A percentile compares a stretch with the other conserved stretches of the same genome.
Evolutionary conservation across 257 asterid species (phyloP).

Genomic region (Jaltomata sinuosa): DNA sequence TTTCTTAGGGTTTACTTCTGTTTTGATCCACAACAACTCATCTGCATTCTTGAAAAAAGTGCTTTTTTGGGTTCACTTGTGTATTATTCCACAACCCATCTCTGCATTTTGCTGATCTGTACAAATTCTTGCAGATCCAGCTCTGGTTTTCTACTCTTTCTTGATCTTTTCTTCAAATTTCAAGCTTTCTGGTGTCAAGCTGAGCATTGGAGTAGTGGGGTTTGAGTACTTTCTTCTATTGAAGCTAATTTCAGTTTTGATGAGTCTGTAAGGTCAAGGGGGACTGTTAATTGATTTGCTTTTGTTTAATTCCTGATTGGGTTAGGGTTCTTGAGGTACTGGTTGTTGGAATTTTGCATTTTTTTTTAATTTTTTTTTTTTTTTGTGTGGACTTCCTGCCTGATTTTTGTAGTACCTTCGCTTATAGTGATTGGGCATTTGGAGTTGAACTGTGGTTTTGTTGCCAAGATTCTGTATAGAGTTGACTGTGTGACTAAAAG

Average conservation of each 20-base stretch:
- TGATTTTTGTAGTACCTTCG: neutral
- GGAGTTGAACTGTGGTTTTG: neutral
- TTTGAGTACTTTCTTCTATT: neutral
- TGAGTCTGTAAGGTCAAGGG: slow-evolving; percentile 1
- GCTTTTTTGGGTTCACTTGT: neutral
- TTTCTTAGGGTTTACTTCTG: slow-evolving; percentile 1
- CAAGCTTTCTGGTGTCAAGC: neutral
- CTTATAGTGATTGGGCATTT: neutral
- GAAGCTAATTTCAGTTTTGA: neutral
- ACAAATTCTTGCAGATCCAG: slow-evolving; percentile 5
- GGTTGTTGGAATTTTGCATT: neutral
- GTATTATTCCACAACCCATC: neutral
- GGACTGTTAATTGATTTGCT: neutral
- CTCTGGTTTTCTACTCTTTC: neutral
- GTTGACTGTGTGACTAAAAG: neutral
- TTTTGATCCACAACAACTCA: neutral
- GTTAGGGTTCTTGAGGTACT: neutral
- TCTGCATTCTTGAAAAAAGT: neutral
- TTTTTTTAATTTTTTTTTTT: neutral
- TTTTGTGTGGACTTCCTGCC: neutral
- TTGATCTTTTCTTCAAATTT: neutral
- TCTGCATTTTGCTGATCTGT: slow-evolving; percentile 5
- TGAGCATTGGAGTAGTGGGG: neutral
- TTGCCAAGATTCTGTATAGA: neutral
- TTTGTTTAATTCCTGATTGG: neutral